Evolutionary conservation across 1,284 basidiomycete species (phyloP).

Genomic region (Ganoderma boninense): DNA sequence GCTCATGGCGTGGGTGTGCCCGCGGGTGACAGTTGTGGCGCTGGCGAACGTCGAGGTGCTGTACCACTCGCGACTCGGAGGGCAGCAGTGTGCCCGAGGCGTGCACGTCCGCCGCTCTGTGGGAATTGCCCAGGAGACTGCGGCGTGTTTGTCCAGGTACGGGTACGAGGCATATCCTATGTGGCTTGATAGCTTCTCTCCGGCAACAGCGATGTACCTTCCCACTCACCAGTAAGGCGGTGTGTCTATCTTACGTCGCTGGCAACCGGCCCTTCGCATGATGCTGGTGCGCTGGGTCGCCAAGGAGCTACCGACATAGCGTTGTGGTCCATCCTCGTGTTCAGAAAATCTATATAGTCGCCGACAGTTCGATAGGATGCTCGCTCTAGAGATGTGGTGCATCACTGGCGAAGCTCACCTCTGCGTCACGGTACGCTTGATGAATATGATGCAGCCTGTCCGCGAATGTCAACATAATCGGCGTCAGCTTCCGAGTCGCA

Average conservation of each 20-base stretch:
- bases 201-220: background rate
- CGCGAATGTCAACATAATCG: background rate
- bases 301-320: background rate
- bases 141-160: background rate
- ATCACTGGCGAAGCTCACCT: constrained; percentile 6
- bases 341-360: background rate
- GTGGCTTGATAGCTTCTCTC: constrained; percentile 1
- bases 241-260: background rate
- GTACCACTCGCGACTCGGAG: background rate
- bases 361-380: background rate
- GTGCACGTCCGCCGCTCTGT: background rate
- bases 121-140: constrained; percentile 3
- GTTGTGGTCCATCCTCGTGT: background rate
- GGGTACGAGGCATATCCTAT: background rate
- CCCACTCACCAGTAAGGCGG: background rate
- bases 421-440: constrained; percentile 3
- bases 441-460: constrained; percentile 8
- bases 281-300: background rate
- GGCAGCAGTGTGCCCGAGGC: background rate
- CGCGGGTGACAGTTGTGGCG: constrained; percentile 6
- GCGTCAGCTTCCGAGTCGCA: background rate
- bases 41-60: background rate
- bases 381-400: background rate
- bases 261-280: background rate
- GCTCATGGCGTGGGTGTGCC: constrained; percentile 19